Conservation (phyloP, 805 yeast species). For the Yamadazyma phyllophila region DNA sequence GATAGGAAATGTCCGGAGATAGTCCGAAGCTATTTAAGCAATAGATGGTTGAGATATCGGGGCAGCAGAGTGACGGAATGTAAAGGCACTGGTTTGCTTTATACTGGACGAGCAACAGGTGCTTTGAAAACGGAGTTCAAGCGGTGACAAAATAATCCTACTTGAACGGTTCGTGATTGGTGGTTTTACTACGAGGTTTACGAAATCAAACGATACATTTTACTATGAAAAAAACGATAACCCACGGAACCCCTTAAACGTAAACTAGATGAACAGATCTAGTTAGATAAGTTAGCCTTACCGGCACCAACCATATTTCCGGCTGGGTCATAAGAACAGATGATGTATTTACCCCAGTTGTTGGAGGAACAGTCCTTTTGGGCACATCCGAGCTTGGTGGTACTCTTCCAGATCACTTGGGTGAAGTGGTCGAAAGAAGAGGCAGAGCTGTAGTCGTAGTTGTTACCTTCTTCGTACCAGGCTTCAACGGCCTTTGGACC, state of each 20-base stretch:
- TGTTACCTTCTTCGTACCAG: conserved; percentile 40
- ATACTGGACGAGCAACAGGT: no score
- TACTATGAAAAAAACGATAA: neutral
- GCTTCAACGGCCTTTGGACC: conserved; percentile 34
- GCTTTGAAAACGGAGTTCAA: neutral
- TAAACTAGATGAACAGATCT: neutral
- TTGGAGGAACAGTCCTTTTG: conserved; percentile 52
- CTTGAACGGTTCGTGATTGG: no score
- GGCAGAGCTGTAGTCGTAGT: conserved; percentile 30
- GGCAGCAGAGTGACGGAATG: neutral
- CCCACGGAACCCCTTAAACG: neutral
- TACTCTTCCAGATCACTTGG: conserved; percentile 69
- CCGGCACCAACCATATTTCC: conserved; percentile 62
- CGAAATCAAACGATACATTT: conserved; percentile 2
- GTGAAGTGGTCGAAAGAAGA: conserved; percentile 62
- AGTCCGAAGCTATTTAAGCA: neutral
- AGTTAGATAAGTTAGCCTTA: conserved; percentile 15
- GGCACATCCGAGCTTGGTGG: conserved; percentile 71
- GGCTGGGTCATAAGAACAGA: conserved; percentile 72
- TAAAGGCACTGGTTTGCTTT: no score
- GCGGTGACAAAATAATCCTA: no score
- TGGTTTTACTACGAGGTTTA: neutral
- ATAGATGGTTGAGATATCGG: neutral
- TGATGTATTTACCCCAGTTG: conserved; percentile 54
- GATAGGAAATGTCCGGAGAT: neutral